Conservation (phyloP, 208 protist genomes). For the Trypanosoma boissoni region DNA sequence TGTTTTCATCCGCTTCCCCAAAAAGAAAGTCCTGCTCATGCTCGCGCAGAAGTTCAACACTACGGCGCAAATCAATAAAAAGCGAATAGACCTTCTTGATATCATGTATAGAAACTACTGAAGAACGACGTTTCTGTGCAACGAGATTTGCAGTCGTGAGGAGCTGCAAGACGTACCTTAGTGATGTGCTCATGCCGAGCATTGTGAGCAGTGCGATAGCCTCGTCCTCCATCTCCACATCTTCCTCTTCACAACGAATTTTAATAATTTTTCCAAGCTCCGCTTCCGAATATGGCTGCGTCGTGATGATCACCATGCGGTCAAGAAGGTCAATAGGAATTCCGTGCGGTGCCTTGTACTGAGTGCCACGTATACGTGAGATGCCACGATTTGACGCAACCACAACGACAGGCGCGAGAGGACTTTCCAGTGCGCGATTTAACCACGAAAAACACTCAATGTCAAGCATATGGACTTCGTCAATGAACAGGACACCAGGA, state of each 20-base stretch:
- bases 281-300: slow-evolving; percentile 92
- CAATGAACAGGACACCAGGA: slow-evolving; percentile 97
- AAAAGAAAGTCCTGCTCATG: slow-evolving; percentile 92
- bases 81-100: slow-evolving; percentile 97
- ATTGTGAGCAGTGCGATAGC: slow-evolving; percentile 95
- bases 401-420: slow-evolving; percentile 98
- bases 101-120: slow-evolving; percentile 94
- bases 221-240: slow-evolving; percentile 97
- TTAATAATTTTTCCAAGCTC: slow-evolving; percentile 97
- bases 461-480: slow-evolving; percentile 99
- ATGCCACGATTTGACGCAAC: slow-evolving; percentile 99
- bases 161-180: slow-evolving; percentile 99
- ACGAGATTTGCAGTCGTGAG: slow-evolving; percentile 98
- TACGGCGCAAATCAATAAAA: slow-evolving; percentile 97
- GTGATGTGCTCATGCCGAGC: slow-evolving; percentile 95
- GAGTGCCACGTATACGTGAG: slow-evolving; percentile 98
- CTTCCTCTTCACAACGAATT: slow-evolving; percentile 99
- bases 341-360: slow-evolving; percentile 98
- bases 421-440: slow-evolving; percentile 99
- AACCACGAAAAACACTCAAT: slow-evolving; percentile 99
- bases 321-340: slow-evolving; percentile 99
- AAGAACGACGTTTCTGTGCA: slow-evolving; percentile 91
- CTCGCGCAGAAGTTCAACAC: slow-evolving; percentile 86
- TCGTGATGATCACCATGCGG: slow-evolving; percentile 99
- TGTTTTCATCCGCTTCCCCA: slow-evolving; percentile 78